phyloP scores from a whole-genome alignment of 1,139 yeast species.

The Diutina mesorugosa region DNA sequence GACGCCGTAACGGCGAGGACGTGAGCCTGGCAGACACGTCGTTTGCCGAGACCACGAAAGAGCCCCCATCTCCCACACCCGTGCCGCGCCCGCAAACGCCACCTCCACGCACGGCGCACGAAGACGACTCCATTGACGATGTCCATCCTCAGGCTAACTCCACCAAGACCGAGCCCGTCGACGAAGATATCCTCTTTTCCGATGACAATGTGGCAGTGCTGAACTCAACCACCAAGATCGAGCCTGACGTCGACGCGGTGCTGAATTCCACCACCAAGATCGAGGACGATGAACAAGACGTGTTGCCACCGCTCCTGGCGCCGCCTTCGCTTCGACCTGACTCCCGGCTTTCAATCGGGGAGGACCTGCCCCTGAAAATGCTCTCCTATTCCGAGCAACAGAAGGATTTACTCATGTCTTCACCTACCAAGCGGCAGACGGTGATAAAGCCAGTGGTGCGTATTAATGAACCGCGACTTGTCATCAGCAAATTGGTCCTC shows the following conservation, averaged over 20 bases:
- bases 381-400: background rate
- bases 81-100: background rate
- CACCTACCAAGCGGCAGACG: background rate
- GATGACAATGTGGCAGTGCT: background rate
- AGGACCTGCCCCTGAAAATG: background rate
- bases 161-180: background rate
- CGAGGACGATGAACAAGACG: background rate
- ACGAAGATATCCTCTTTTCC: background rate
- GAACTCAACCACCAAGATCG: too few species aligned
- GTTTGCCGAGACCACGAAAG: background rate
- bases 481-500: conserved; percentile 59
- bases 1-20: background rate
- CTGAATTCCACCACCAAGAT: background rate
- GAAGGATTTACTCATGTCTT: background rate
- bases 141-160: background rate
- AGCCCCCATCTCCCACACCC: background rate
- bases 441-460: background rate
- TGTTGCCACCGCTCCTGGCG: background rate
- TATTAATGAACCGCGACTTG: conserved; percentile 42
- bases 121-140: background rate
- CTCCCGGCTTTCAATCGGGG: background rate
- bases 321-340: background rate
- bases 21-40: background rate
- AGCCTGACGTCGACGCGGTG: background rate
- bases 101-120: background rate